Percentiles rank a stretch among this genome's conserved stretches.
phyloP scores from a whole-genome alignment of 768 basidiomycete genomes.

The Pleurotus pulmonarius region DNA sequence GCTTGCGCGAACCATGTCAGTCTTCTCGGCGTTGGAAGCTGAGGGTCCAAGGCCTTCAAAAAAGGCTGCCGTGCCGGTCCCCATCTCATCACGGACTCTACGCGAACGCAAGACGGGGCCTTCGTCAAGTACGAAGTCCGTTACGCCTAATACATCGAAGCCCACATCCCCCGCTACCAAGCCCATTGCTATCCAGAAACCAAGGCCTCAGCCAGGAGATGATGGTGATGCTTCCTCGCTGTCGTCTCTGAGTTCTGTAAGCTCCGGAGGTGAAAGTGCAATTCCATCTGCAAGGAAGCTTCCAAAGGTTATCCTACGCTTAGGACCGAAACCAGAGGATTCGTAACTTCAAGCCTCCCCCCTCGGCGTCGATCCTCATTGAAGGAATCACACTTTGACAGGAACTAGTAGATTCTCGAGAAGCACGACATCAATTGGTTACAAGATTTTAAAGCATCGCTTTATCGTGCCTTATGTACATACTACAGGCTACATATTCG shows the following conservation, averaged over 20 bases:
- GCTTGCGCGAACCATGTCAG: slow-evolving; percentile 52
- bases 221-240: not conserved
- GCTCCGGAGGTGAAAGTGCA: not conserved
- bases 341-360: no score
- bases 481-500: no score
- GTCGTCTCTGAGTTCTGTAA: not conserved
- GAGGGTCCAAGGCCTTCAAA: slow-evolving; percentile 16
- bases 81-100: slow-evolving; percentile 41
- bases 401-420: no score
- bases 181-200: no score
- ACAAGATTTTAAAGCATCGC: no score
- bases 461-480: no score
- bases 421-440: no score
- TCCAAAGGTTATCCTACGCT: slow-evolving; percentile 27
- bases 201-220: no score
- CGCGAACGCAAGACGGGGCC: slow-evolving; percentile 40
- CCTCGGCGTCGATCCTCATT: no score
- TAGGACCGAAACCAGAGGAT: slow-evolving; percentile 20
- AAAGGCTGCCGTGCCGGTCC: slow-evolving; percentile 15
- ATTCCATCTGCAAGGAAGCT: slow-evolving; percentile 18
- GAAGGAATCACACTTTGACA: no score
- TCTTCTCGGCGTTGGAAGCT: slow-evolving; percentile 43
- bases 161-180: not conserved
- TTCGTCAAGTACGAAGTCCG: slow-evolving; percentile 8
- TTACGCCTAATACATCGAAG: slow-evolving; percentile 16